A percentile compares a stretch with the other conserved stretches of the same genome.
These are phyloP conservation scores for Lactarius vividus DNA, from an alignment of 768 basidiomycete genomes.

Conservation along the genomic window DNA sequence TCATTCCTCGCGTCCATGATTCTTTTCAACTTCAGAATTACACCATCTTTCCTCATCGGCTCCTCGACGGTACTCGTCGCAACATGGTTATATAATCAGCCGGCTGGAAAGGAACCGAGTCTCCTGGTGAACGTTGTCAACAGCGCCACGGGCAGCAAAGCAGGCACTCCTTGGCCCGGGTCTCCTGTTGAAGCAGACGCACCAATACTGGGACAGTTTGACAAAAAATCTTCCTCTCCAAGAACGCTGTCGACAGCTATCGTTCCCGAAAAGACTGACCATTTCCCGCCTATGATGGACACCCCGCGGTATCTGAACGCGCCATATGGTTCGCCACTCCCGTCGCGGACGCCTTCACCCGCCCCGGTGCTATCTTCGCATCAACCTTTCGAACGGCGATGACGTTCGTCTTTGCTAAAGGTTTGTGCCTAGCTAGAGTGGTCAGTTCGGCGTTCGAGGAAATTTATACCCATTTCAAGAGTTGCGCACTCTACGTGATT, in stretches of 20 bases:
- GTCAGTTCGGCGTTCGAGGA: slow-evolving; percentile 8
- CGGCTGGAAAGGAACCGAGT: slow-evolving; percentile 41
- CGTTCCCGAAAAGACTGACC: slow-evolving; percentile 30
- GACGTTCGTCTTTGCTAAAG: slow-evolving; percentile 6
- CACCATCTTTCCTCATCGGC: slow-evolving; percentile 82
- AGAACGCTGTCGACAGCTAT: slow-evolving; percentile 46
- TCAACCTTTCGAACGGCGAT: slow-evolving; percentile 20
- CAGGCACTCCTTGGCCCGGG: slow-evolving; percentile 40
- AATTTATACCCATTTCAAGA: slow-evolving; percentile 27
- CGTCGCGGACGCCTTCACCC: slow-evolving; percentile 49
- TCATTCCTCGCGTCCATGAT: slow-evolving; percentile 92
- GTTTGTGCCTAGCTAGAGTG: not conserved
- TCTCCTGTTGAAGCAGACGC: slow-evolving; percentile 48
- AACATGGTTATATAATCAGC: slow-evolving; percentile 95
- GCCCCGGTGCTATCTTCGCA: slow-evolving; percentile 30
- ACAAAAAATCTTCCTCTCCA: slow-evolving; percentile 48
- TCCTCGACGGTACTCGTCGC: slow-evolving; percentile 80
- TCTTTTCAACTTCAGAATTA: slow-evolving; percentile 88
- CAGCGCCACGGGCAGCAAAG: slow-evolving; percentile 34
- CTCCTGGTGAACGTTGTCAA: slow-evolving; percentile 35
- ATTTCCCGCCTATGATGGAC: slow-evolving; percentile 42
- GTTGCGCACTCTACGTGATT: slow-evolving; percentile 2
- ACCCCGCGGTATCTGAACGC: slow-evolving; percentile 48
- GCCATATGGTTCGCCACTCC: slow-evolving; percentile 50
- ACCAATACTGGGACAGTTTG: slow-evolving; percentile 60